Percentiles rank a stretch among this genome's conserved stretches.
Conservation (phyloP, 2,329 filamentous ascomycete genomes). For the Colletotrichum sp. region DNA sequence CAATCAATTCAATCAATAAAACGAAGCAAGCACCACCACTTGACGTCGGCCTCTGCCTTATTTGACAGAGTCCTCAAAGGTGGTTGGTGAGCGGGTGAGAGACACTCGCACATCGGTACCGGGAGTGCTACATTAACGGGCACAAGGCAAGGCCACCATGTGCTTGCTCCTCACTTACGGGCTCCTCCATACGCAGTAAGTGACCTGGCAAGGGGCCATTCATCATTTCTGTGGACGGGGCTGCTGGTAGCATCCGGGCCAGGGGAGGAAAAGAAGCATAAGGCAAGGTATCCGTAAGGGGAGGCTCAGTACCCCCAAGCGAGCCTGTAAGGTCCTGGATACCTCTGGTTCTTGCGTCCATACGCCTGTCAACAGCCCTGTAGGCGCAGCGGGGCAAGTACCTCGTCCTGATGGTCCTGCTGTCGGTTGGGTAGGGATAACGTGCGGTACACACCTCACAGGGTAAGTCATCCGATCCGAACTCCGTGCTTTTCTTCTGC, state of each 20-base stretch:
- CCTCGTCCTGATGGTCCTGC: not conserved
- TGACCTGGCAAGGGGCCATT: not conserved
- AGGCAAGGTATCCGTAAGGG: not conserved
- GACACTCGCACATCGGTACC: not conserved
- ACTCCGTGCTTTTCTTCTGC: not conserved
- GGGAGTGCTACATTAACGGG: not conserved
- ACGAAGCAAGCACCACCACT: constrained; percentile 4
- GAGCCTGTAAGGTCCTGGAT: not conserved
- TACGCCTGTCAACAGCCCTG: not conserved
- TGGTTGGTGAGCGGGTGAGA: not conserved
- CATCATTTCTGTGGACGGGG: not conserved
- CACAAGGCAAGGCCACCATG: not conserved
- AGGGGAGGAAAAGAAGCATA: constrained; percentile 16
- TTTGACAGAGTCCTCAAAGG: not conserved
- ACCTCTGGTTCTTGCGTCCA: not conserved
- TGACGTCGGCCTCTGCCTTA: not conserved
- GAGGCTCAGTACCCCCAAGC: not conserved
- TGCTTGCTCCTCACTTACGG: not conserved
- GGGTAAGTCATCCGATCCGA: not conserved
- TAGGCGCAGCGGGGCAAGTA: not conserved
- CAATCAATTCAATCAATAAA: constrained; percentile 11
- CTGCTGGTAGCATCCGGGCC: not conserved
- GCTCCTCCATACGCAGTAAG: not conserved
- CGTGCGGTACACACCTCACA: not conserved
- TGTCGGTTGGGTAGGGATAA: not conserved